Conservation (phyloP, 768 basidiomycete species). For the Serpula lacrymans region DNA sequence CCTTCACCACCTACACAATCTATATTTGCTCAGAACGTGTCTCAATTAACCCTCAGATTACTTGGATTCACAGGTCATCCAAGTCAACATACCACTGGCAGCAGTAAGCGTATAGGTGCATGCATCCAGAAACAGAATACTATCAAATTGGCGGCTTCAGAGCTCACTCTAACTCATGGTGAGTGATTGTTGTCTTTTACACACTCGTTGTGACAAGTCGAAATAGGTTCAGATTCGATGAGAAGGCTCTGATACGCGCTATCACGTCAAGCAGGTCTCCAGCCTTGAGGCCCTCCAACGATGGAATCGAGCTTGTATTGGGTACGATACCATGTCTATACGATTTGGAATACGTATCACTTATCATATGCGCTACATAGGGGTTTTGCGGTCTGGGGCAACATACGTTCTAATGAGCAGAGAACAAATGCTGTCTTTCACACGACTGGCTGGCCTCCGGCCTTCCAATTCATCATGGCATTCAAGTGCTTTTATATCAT, state of each 20-base stretch:
- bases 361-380: slow-evolving; percentile 20
- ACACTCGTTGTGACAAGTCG: background rate
- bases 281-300: slow-evolving; percentile 21
- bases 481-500: slow-evolving; percentile 35
- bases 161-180: slow-evolving; percentile 28
- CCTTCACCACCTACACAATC: too few species aligned
- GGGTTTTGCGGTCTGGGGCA: slow-evolving; percentile 40
- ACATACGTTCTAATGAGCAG: slow-evolving; percentile 42
- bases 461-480: slow-evolving; percentile 11
- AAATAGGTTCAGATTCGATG: slow-evolving; percentile 31
- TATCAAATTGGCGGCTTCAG: slow-evolving; percentile 25
- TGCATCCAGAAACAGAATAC: slow-evolving; percentile 10
- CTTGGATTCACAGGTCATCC: too few species aligned
- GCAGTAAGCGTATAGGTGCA: too few species aligned
- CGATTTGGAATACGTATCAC: background rate
- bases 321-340: too few species aligned
- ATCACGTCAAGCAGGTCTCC: slow-evolving; percentile 27
- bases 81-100: too few species aligned
- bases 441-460: slow-evolving; percentile 12
- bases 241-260: slow-evolving; percentile 29
- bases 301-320: slow-evolving; percentile 39
- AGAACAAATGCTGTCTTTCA: slow-evolving; percentile 26
- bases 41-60: too few species aligned
- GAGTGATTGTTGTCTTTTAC: background rate
- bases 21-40: too few species aligned